A percentile compares a stretch with the other conserved stretches of the same genome.
These are phyloP conservation scores for Tetrahymena borealis DNA, from an alignment of 73 alveolate species.

Conservation along the genomic window DNA sequence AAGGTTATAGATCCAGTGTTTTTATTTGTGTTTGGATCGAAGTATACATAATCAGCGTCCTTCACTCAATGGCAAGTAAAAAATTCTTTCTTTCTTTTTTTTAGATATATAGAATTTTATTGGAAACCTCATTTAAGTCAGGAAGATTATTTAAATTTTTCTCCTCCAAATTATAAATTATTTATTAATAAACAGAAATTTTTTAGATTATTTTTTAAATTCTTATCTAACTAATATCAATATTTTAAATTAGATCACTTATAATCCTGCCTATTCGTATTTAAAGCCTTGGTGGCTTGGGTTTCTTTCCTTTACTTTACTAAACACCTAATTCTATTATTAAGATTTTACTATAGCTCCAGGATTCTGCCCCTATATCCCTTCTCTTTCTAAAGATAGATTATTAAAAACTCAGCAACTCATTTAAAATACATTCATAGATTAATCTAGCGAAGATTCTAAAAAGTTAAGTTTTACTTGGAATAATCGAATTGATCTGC, in stretches of 20 bases:
- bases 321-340: constrained; percentile 12
- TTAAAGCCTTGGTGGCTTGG: constrained; percentile 45
- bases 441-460: background rate
- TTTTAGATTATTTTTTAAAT: background rate
- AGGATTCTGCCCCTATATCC: constrained; percentile 41
- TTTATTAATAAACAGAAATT: no score
- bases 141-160: no score
- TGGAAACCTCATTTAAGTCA: no score
- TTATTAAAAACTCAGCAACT: background rate
- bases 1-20: background rate
- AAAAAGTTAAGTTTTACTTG: background rate
- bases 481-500: constrained; percentile 3
- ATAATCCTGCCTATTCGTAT: constrained; percentile 38
- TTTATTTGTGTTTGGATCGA: background rate
- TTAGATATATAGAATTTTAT: no score
- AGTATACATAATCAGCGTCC: background rate
- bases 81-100: no score
- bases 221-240: background rate
- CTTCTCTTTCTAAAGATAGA: background rate
- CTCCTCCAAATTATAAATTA: no score
- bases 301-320: constrained; percentile 10
- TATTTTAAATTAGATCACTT: background rate
- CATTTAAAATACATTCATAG: background rate
- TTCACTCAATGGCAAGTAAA: background rate
- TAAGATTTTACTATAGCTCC: constrained; percentile 15